Evolutionary conservation across 2,329 filamentous ascomycete genomes (phyloP).

Genomic region (Aspergillus sojae): DNA sequence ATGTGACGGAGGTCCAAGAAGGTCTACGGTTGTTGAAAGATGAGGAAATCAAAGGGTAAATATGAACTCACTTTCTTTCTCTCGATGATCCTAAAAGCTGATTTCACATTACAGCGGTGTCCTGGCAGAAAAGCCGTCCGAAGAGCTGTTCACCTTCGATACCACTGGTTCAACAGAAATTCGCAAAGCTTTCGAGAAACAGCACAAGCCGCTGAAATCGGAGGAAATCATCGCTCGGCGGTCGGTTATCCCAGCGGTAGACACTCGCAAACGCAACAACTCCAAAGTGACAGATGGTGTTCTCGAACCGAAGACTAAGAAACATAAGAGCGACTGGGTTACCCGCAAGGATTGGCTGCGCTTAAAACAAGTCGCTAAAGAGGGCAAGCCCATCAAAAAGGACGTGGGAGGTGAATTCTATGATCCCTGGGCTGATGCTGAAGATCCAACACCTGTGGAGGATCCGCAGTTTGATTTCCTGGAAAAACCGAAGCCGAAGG

Average conservation of each 20-base stretch:
- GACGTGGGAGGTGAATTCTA: slow-evolving; percentile 63
- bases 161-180: slow-evolving; percentile 69
- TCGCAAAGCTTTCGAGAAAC: slow-evolving; percentile 65
- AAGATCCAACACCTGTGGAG: slow-evolving; percentile 44
- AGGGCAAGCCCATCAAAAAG: slow-evolving; percentile 46
- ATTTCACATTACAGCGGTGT: slow-evolving; percentile 65
- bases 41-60: slow-evolving; percentile 85
- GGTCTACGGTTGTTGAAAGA: slow-evolving; percentile 84
- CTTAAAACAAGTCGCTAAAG: slow-evolving; percentile 79
- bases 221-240: slow-evolving; percentile 89
- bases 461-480: slow-evolving; percentile 67
- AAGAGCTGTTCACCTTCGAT: slow-evolving; percentile 85
- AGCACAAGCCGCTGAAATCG: slow-evolving; percentile 77
- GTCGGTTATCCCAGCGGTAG: slow-evolving; percentile 78
- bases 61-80: slow-evolving; percentile 12
- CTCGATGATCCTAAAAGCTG: slow-evolving; percentile 16
- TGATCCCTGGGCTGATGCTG: slow-evolving; percentile 74
- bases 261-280: slow-evolving; percentile 73
- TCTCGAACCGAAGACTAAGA: slow-evolving; percentile 68
- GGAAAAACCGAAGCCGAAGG: slow-evolving; percentile 65
- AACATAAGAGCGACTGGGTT: slow-evolving; percentile 75
- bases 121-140: slow-evolving; percentile 77
- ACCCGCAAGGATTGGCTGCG: slow-evolving; percentile 81
- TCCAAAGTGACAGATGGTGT: slow-evolving; percentile 73
- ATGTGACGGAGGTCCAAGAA: slow-evolving; percentile 80